A percentile compares a stretch with the other conserved stretches of the same genome.
phyloP scores from a whole-genome alignment of 352 stramenopile genomes.

The Phytophthora capsici region DNA sequence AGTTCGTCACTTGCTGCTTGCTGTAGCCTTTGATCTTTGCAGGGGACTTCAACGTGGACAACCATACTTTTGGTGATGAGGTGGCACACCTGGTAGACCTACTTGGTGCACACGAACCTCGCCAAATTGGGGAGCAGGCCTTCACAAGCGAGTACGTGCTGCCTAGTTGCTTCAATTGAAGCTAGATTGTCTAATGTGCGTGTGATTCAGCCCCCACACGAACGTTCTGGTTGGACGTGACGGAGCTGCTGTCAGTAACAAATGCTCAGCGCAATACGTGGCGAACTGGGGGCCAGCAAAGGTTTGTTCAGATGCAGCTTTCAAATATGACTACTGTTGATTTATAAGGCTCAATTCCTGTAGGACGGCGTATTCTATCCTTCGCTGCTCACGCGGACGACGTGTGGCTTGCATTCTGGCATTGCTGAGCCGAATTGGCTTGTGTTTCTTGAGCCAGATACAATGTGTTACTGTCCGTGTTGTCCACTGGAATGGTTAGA shows the following conservation, averaged over 20 bases:
- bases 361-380: constrained; percentile 67
- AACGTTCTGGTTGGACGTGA: constrained; percentile 85
- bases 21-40: constrained; percentile 77
- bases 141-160: constrained; percentile 83
- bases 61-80: constrained; percentile 75
- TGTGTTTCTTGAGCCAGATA: constrained; percentile 47
- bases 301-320: constrained; percentile 24
- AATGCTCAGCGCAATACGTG: constrained; percentile 71
- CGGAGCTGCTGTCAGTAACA: constrained; percentile 76
- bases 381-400: constrained; percentile 56
- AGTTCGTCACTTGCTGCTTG: constrained; percentile 2
- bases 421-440: constrained; percentile 26
- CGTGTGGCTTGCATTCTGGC: constrained; percentile 41
- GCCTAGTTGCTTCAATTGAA: neutral
- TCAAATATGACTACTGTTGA: neutral
- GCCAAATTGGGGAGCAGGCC: constrained; percentile 55
- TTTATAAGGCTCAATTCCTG: neutral
- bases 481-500: constrained; percentile 86
- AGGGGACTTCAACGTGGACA: constrained; percentile 88
- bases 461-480: constrained; percentile 82
- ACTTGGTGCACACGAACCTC: constrained; percentile 54
- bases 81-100: constrained; percentile 68
- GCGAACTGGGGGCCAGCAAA: constrained; percentile 71
- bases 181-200: neutral
- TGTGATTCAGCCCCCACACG: constrained; percentile 57